Conservation (phyloP, 2,329 filamentous ascomycete species). For the Herpotrichia juniperi region DNA sequence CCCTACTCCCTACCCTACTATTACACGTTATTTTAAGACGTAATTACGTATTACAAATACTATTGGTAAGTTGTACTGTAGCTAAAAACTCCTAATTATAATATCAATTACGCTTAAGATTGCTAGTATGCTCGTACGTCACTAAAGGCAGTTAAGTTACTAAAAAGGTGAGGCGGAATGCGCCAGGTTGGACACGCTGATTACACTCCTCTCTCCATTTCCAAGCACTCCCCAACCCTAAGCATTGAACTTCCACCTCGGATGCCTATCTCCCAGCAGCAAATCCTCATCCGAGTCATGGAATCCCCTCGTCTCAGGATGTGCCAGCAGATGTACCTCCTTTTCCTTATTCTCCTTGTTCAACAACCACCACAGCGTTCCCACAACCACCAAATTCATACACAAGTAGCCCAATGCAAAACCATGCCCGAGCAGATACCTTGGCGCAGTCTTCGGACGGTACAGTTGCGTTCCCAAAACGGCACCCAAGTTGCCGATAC, state of each 20-base stretch:
- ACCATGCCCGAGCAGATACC: slow-evolving; percentile 43
- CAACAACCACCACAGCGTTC: slow-evolving; percentile 35
- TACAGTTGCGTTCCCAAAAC: slow-evolving; percentile 48
- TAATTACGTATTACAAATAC: too few relatives aligned
- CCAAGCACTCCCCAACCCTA: too few relatives aligned
- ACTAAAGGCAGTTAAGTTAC: too few relatives aligned
- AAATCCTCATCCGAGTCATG: slow-evolving; percentile 40
- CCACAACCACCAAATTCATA: slow-evolving; percentile 40
- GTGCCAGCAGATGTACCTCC: slow-evolving; percentile 24
- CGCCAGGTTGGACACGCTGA: too few relatives aligned
- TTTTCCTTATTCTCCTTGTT: slow-evolving; percentile 40
- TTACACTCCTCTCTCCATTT: too few relatives aligned
- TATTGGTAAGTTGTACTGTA: too few relatives aligned
- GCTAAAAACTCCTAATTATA: too few relatives aligned
- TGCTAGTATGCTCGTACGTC: too few relatives aligned
- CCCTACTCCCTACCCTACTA: too few relatives aligned
- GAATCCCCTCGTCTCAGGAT: slow-evolving; percentile 34
- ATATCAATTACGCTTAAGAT: too few relatives aligned
- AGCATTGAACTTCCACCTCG: slow-evolving; percentile 43
- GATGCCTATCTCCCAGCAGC: slow-evolving; percentile 40
- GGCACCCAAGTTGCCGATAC: slow-evolving; percentile 55
- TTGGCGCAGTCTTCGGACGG: slow-evolving; percentile 37
- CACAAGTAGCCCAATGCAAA: slow-evolving; percentile 44
- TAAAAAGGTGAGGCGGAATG: too few relatives aligned
- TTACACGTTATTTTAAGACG: too few relatives aligned